Evolutionary conservation across 1,284 basidiomycete species (phyloP).

Genomic region (Tilletia indica): DNA sequence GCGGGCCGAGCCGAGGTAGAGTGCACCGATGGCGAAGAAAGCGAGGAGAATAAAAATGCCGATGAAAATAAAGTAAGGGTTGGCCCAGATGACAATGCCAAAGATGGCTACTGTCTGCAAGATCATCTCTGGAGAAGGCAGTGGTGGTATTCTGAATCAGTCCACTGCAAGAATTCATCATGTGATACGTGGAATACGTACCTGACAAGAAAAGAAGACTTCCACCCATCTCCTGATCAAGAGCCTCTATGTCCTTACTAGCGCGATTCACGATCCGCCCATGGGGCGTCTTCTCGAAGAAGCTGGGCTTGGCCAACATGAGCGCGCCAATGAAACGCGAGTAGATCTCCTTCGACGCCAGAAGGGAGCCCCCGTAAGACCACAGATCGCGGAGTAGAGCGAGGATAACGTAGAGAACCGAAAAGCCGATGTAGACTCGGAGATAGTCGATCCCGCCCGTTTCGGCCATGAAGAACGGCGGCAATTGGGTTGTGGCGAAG

Average conservation of each 20-base stretch:
- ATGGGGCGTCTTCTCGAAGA: constrained; percentile 52
- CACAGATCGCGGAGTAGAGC: constrained; percentile 41
- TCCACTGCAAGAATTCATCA: no score
- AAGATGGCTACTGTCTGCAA: constrained; percentile 38
- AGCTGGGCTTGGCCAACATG: constrained; percentile 69
- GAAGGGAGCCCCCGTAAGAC: constrained; percentile 43
- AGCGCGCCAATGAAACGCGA: constrained; percentile 72
- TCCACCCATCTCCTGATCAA: constrained; percentile 53
- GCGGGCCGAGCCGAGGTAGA: constrained; percentile 53
- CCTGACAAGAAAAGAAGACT: constrained; percentile 28
- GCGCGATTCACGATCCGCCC: constrained; percentile 55
- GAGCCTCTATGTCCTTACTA: constrained; percentile 52
- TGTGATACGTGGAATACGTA: background rate
- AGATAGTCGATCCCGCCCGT: constrained; percentile 42
- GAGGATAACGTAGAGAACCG: constrained; percentile 41
- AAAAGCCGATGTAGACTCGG: constrained; percentile 41
- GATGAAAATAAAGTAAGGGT: constrained; percentile 43
- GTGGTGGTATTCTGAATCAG: no score
- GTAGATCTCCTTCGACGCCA: constrained; percentile 46
- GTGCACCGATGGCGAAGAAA: constrained; percentile 48
- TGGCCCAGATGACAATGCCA: constrained; percentile 49
- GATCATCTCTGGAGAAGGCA: constrained; percentile 24
- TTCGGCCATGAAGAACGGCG: constrained; percentile 30
- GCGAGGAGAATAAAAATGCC: constrained; percentile 41
- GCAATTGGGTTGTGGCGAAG: constrained; percentile 28